These are phyloP conservation scores for Chlorencoelia australis DNA, from an alignment of 2,329 filamentous ascomycete genomes.

Conservation along the genomic window DNA sequence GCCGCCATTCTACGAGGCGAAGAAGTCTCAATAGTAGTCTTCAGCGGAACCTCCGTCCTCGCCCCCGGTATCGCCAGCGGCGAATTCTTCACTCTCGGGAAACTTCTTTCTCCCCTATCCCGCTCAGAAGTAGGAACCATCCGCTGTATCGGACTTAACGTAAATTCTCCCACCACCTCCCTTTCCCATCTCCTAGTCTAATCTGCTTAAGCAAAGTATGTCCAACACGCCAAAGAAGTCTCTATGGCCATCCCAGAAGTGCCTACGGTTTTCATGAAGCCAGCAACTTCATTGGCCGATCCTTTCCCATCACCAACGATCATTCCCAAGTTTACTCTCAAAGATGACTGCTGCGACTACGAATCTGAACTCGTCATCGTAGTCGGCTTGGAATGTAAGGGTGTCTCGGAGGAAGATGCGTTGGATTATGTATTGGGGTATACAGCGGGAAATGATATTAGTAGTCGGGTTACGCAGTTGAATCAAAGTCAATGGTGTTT, in stretches of 20 bases:
- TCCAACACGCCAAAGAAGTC: conserved; percentile 36
- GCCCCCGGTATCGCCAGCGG: conserved; percentile 42
- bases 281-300: conserved; percentile 18
- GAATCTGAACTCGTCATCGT: conserved; percentile 42
- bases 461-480: conserved; percentile 40
- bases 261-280: conserved; percentile 29
- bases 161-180: conserved; percentile 20
- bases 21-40: conserved; percentile 45
- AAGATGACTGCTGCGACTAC: conserved; percentile 36
- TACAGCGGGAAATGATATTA: conserved; percentile 46
- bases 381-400: conserved; percentile 36
- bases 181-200: conserved; percentile 1
- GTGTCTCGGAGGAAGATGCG: conserved; percentile 37
- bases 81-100: conserved; percentile 33
- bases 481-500: conserved; percentile 40
- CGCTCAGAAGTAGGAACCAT: conserved; percentile 36
- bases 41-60: conserved; percentile 48
- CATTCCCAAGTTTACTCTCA: conserved; percentile 36
- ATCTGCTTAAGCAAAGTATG: conserved; percentile 27
- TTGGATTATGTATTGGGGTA: conserved; percentile 44
- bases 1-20: conserved; percentile 43
- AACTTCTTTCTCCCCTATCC: conserved; percentile 35
- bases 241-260: conserved; percentile 33
- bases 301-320: conserved; percentile 30
- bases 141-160: conserved; percentile 41